A percentile compares a stretch with the other conserved stretches of the same genome.
phyloP scores from a whole-genome alignment of 2,329 filamentous ascomycete genomes.

The Rhynchosporium secalis region DNA sequence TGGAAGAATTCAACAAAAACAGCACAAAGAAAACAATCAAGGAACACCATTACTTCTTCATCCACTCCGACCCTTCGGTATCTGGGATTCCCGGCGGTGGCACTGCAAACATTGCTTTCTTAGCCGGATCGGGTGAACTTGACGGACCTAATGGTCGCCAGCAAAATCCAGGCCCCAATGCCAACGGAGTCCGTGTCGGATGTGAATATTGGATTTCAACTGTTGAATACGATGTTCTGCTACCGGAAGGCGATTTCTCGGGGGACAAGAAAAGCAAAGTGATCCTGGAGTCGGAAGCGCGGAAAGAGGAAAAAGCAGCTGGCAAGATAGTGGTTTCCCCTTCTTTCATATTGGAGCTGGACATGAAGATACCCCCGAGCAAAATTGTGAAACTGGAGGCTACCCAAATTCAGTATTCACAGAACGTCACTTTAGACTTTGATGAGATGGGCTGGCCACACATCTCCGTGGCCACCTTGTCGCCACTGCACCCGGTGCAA shows the following conservation, averaged over 20 bases:
- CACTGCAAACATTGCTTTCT: slow-evolving; percentile 36
- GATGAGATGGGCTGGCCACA: slow-evolving; percentile 37
- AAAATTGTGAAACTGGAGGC: slow-evolving; percentile 25
- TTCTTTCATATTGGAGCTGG: slow-evolving; percentile 12
- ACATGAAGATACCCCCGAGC: slow-evolving; percentile 11
- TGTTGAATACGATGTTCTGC: slow-evolving; percentile 18
- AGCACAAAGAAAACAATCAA: slow-evolving; percentile 8
- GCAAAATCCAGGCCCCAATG: slow-evolving; percentile 14
- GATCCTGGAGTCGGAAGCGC: slow-evolving; percentile 14
- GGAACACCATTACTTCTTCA: slow-evolving; percentile 5
- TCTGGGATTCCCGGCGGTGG: slow-evolving; percentile 11
- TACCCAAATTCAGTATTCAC: slow-evolving; percentile 44
- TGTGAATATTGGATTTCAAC: slow-evolving; percentile 19
- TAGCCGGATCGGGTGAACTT: slow-evolving; percentile 23
- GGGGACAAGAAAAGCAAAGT: slow-evolving; percentile 10
- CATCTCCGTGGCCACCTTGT: slow-evolving; percentile 35
- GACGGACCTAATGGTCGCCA: background rate
- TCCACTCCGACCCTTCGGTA: slow-evolving; percentile 5
- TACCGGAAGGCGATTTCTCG: slow-evolving; percentile 16
- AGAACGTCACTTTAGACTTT: slow-evolving; percentile 40
- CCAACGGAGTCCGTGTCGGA: slow-evolving; percentile 14
- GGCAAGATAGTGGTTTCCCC: slow-evolving; percentile 17
- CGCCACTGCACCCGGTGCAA: slow-evolving; percentile 8
- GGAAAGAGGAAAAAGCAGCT: slow-evolving; percentile 16
- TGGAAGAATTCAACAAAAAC: slow-evolving; percentile 9